Base-by-base conservation (phyloP, 2,329 filamentous ascomycete species). In the Curvularia spicifera region DNA sequence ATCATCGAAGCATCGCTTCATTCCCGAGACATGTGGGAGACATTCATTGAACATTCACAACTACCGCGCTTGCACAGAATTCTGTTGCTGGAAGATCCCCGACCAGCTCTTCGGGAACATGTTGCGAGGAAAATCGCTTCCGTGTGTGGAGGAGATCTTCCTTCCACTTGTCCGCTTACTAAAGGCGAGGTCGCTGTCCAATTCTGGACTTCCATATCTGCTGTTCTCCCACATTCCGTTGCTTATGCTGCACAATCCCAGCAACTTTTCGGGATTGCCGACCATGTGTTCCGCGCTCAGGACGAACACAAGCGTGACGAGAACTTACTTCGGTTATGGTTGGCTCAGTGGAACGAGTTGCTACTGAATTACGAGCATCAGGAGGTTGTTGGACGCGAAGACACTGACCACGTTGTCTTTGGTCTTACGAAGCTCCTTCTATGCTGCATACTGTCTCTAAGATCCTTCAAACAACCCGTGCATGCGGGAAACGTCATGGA, bases 381-480 rank as follows among this genome's bases (percentile, higher is more conserved):
- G 29, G 75, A 76, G 53, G 61, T 71, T 44, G 72, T 78, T 6
- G 77, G 76, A 5, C 69, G 72, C 9, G 71, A 75, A 18, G 69
- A 77, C 22, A 61, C 63, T 7, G 76, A 79, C 55, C 60, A 65
- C 37, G 69, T 78, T 28, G 72, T 79, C 13, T 48, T 74, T 15
- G 78, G 78, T 1, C 72, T 82, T 22, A 73, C 79, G 3, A 75
- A 73, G 37, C 69, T 82, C 28, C 66, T 82, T 15, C 63, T 68
- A 10, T 74, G 66, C 48, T 77, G 77, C 40, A 65, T 78, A 24
- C 61, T 71, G n/a, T 78, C 74, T 4, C 55, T 78, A 31, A 78
- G 78, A 49, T 78, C 76, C 2, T 76, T 75, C 66, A 78, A 78
- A 59, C 76, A 71, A 52, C 72, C 75, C 6, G 57, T 78, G 51